Conservation (phyloP, 1,284 basidiomycete species). For the Rhodotorula sp. region DNA sequence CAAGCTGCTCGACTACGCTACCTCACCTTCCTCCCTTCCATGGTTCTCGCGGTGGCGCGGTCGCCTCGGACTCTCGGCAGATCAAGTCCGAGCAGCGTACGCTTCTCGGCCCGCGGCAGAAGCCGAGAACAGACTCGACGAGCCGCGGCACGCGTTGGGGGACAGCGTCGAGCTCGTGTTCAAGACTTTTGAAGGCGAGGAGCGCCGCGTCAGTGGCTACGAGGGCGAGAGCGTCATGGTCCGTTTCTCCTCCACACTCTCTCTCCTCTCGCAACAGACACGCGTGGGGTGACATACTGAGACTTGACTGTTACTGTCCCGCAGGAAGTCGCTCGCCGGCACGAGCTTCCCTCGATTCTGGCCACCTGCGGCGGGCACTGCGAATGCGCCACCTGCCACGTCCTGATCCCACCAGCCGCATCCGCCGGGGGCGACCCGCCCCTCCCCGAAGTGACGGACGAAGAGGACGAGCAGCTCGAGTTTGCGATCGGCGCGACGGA, state of each 20-base stretch:
- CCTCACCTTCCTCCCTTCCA: slow-evolving; percentile 42
- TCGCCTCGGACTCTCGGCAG: slow-evolving; percentile 44
- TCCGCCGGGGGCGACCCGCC: slow-evolving; percentile 1
- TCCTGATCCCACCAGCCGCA: slow-evolving; percentile 35
- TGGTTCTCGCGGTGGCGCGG: slow-evolving; percentile 50
- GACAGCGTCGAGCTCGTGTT: slow-evolving; percentile 42
- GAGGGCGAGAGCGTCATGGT: slow-evolving; percentile 47
- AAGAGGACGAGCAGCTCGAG: slow-evolving; percentile 45
- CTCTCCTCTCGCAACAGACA: too few species aligned
- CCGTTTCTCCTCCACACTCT: neutral
- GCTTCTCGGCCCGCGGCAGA: slow-evolving; percentile 38
- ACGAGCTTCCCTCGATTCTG: slow-evolving; percentile 44
- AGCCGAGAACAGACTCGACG: slow-evolving; percentile 19
- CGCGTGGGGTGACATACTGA: neutral
- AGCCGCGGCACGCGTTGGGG: slow-evolving; percentile 26
- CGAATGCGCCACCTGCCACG: slow-evolving; percentile 47
- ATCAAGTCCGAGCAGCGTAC: slow-evolving; percentile 42
- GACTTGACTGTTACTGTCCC: neutral
- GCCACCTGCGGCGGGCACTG: slow-evolving; percentile 46
- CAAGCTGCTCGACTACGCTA: slow-evolving; percentile 45
- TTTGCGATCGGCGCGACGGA: slow-evolving; percentile 41
- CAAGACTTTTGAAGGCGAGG: slow-evolving; percentile 40
- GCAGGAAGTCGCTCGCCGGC: slow-evolving; percentile 42
- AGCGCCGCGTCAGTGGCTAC: slow-evolving; percentile 39
- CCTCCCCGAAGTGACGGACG: slow-evolving; percentile 37